Base-by-base conservation (phyloP, 176 grass and related monocot genomes). In the Carex scoparia region DNA sequence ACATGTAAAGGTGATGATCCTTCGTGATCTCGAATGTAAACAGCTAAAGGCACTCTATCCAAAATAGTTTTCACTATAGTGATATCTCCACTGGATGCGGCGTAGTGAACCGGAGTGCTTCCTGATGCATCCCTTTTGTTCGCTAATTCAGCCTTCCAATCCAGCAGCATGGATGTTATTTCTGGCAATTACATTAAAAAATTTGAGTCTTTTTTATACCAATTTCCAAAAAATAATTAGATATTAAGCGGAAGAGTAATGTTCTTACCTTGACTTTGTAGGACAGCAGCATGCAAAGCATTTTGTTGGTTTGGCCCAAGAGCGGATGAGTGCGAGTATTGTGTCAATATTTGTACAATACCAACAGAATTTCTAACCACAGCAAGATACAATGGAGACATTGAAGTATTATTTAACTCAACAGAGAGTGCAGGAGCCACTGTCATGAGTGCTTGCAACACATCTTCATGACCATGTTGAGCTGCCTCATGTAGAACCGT, bases 81-180 rank as follows among this genome's bases (percentile, higher is more conserved):
- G 6, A 79, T 42, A 23, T 92, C 88, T 0, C 88, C 87, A 54
- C 57, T 82, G 1, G 87, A 92, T 60, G 90, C 54, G 0, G 81
- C 85, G 0, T 85, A 88, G 44, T 90, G 88, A 1, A 92, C 6
- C 0, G 81, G 82, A 74, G 37, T 92, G 75, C 75, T 90, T n/a
- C 55, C 84, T 18, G 84, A 83, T 5, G 0, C n/a, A 67, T 90
- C 90, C 2, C 59, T 28, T 8, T 51, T 11, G 2, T 19, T 56
- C 7, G 82, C 61, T 1, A 92, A 84, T 14, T 14, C 1, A 19
- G 88, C 37, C 6, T 61, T 82, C 88, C 85, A 92, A 57, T 82
- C 54, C 18, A 92, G 46, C 51, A 92, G 78, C 85, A 90, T 54
- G 16, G 63, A 83, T 11, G 61, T 60, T 59, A 90, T 86, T 72